Evolutionary conservation across 2,329 filamentous ascomycete species (phyloP).

Genomic region (Colletotrichum sp.): DNA sequence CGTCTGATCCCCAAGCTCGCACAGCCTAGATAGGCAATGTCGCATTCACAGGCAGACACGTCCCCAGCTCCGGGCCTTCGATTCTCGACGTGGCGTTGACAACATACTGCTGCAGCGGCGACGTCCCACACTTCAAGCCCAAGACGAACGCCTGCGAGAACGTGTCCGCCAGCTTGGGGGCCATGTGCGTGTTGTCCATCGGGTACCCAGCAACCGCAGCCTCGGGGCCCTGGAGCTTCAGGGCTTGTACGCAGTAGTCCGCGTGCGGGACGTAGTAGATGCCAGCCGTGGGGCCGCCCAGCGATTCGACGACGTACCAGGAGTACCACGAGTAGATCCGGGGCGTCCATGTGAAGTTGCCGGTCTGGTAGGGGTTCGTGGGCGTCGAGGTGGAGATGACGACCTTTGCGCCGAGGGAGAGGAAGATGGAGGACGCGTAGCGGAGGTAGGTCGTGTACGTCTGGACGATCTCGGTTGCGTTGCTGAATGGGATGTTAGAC

Average conservation of each 20-base stretch:
- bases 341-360: constrained; percentile 50
- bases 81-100: constrained; percentile 13
- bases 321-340: constrained; percentile 62
- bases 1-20: not conserved
- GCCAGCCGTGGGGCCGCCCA: constrained; percentile 38
- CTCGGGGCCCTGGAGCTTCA: constrained; percentile 50
- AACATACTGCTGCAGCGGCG: constrained; percentile 5
- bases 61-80: not conserved
- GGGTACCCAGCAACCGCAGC: constrained; percentile 61
- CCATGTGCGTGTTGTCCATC: constrained; percentile 68
- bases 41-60: constrained; percentile 1
- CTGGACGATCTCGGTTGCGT: constrained; percentile 54
- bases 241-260: constrained; percentile 58
- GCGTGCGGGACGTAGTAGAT: constrained; percentile 65
- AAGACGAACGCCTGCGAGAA: constrained; percentile 62
- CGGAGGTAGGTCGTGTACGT: constrained; percentile 66
- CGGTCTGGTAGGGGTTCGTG: constrained; percentile 64
- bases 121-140: constrained; percentile 1
- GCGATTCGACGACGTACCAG: constrained; percentile 23
- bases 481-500: not conserved
- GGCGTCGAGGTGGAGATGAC: constrained; percentile 62
- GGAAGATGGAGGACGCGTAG: constrained; percentile 58
- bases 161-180: constrained; percentile 55
- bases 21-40: not conserved
- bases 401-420: constrained; percentile 63